These are phyloP conservation scores for Nasturtium officinale DNA, from an alignment of 345 rosid genomes.

Conservation along the genomic window DNA sequence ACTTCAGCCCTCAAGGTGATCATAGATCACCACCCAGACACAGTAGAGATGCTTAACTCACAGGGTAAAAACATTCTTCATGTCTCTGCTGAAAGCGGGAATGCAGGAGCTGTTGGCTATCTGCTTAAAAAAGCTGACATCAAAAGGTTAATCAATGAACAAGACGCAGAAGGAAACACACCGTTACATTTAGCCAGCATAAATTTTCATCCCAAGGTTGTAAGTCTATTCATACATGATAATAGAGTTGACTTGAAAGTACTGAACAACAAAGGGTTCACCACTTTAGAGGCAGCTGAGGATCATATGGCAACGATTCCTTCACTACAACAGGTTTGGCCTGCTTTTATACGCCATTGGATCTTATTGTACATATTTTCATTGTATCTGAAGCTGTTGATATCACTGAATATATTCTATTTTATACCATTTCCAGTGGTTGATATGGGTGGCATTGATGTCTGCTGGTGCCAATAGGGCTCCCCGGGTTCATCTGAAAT, in stretches of 20 bases:
- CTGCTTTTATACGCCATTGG: not conserved
- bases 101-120: no score
- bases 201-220: constrained; percentile 34
- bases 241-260: constrained; percentile 25
- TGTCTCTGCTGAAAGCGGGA: no score
- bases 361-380: not conserved
- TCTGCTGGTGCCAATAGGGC: constrained; percentile 26
- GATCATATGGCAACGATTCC: constrained; percentile 9
- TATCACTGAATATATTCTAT: not conserved
- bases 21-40: no score
- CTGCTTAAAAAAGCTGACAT: no score
- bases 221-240: constrained; percentile 24
- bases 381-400: not conserved
- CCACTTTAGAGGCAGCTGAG: constrained; percentile 27
- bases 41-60: no score
- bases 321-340: constrained; percentile 28
- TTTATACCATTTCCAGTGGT: constrained; percentile 23
- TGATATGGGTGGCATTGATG: constrained; percentile 27
- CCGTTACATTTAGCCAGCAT: constrained; percentile 38
- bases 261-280: constrained; percentile 26
- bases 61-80: no score
- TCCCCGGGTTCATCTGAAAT: constrained; percentile 9
- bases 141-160: no score
- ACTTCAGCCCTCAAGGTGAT: no score
- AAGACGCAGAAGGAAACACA: constrained; percentile 26